These are phyloP conservation scores for Pyricularia sp. DNA, from an alignment of 2,329 filamentous ascomycete species.

Conservation along the genomic window DNA sequence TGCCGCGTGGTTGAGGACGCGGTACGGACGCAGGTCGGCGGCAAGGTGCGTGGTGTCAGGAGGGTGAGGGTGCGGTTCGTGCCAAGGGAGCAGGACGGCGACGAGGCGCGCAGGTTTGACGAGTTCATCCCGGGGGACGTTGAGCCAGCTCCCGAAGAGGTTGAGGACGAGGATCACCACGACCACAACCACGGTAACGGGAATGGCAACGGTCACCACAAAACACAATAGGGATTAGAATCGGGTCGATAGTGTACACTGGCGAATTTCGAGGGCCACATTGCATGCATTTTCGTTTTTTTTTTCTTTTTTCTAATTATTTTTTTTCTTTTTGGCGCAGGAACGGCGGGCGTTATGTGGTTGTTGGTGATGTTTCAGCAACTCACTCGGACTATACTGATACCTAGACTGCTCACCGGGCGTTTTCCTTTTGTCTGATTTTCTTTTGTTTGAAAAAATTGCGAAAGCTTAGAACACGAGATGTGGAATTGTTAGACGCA, in stretches of 20 bases:
- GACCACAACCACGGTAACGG: conserved; percentile 5
- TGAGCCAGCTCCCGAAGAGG: conserved; percentile 51
- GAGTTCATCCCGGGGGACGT: conserved; percentile 67
- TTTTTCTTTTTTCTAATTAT: neutral
- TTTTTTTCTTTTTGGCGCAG: neutral
- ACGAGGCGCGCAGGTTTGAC: conserved; percentile 52
- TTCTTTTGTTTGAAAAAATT: neutral
- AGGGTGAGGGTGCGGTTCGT: conserved; percentile 79
- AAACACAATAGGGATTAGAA: conserved; percentile 2
- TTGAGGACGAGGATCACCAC: conserved; percentile 32
- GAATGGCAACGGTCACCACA: conserved; percentile 13
- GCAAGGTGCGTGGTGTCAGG: conserved; percentile 74
- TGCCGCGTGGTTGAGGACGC: conserved; percentile 61
- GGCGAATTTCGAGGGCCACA: neutral
- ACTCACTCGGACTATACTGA: neutral
- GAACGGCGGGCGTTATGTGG: neutral
- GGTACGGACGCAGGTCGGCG: conserved; percentile 63
- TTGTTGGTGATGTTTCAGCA: neutral
- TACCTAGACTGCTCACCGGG: neutral
- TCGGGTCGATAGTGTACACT: too few relatives aligned
- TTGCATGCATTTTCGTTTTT: neutral
- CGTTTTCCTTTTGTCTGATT: neutral
- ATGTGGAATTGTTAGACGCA: neutral
- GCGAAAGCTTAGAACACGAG: neutral
- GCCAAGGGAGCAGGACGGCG: conserved; percentile 48